Evolutionary conservation across 352 stramenopile genomes (phyloP), one percentile per base, ranked within the genome.

Genomic region (Phytophthora kernoviae): DNA sequence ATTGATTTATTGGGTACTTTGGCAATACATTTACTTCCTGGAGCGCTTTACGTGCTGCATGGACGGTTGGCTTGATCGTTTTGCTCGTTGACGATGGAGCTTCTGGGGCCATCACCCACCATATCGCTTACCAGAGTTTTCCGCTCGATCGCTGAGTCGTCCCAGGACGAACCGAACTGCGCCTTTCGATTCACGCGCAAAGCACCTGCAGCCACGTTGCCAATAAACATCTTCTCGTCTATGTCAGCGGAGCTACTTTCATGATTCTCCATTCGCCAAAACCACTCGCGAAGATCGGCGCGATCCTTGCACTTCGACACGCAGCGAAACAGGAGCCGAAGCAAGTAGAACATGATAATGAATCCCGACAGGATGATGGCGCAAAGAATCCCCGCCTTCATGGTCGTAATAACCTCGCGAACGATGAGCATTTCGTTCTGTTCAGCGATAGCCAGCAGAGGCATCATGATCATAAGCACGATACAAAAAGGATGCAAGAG

Each of bases 381-480:
- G 33, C 78, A 89, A 6, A 94, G 56, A 44, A 94, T 94, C 14
- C 77, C 82, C 18, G 81, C 84, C 54, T 94, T 94, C 84, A 94
- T 94, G 6, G 84, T 91, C n/a, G 76, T 90, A 57, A 94, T 94
- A 48, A 94, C 81, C 51, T 91, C 77, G 9, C 82, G 84, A 17
- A 94, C 76, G 18, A 91, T 68, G 2, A 91, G 58, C 72, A 94
- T 87, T 57, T 94, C 81, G 46, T 87, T 88, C 84, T 91, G 44
- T 32, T 7, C 1, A 15, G 44, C 18, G 68, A 54, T 20, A 45
- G 37, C 21, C 5, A 46, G 32, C 24, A 14, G 48, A n/a, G 0
- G 46, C 24, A 39, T 12, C 1, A n/a, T 54, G 8, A 44, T 21
- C 20, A 39, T 18, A 37, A 26, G 33, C 18, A 11, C 37, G 46